Evolutionary conservation across 495 filamentous ascomycete genomes (phyloP).

Genomic region (Aspergillus wentii): DNA sequence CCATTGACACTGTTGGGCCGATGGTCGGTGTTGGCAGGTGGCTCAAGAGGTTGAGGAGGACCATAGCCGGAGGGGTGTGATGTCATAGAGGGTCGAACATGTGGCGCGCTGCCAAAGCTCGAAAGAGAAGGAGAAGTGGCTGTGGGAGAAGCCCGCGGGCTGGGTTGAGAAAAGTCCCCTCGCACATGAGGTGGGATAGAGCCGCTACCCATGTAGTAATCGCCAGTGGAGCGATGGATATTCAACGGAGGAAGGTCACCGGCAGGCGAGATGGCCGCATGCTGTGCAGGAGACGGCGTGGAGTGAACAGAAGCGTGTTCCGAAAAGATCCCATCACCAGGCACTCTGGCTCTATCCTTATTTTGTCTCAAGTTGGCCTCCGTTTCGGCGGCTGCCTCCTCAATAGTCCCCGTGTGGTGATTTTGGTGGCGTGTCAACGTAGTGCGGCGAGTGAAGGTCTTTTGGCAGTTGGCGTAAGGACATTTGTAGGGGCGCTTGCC

Average conservation of each 20-base stretch:
- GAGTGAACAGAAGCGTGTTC: conserved; percentile 77
- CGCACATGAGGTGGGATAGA: conserved; percentile 82
- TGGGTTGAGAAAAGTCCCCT: conserved; percentile 68
- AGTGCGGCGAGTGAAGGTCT: conserved; percentile 94
- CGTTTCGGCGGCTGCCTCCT: conserved; percentile 86
- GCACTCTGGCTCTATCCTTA: conserved; percentile 54
- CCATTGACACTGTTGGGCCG: conserved; percentile 60
- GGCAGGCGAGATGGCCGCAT: conserved; percentile 73
- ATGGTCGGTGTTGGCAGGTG: conserved; percentile 73
- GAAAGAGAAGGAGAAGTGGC: conserved; percentile 57
- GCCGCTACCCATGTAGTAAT: conserved; percentile 64
- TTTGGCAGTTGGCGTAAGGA: conserved; percentile 95
- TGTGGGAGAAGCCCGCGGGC: conserved; percentile 63
- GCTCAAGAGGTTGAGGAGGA: conserved; percentile 83
- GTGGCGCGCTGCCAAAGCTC: conserved; percentile 50
- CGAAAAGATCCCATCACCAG: conserved; percentile 74
- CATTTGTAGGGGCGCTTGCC: conserved; percentile 97
- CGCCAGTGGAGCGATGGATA: conserved; percentile 61
- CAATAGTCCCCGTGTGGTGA: conserved; percentile 90
- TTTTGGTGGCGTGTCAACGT: conserved; percentile 95
- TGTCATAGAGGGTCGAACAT: conserved; percentile 60
- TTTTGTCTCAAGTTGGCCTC: conserved; percentile 68
- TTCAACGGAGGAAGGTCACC: conserved; percentile 69
- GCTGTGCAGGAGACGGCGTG: conserved; percentile 80
- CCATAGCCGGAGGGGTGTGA: conserved; percentile 79